These are phyloP conservation scores for Psilocybe cyanescens DNA, from an alignment of 768 basidiomycete genomes.

Conservation along the genomic window DNA sequence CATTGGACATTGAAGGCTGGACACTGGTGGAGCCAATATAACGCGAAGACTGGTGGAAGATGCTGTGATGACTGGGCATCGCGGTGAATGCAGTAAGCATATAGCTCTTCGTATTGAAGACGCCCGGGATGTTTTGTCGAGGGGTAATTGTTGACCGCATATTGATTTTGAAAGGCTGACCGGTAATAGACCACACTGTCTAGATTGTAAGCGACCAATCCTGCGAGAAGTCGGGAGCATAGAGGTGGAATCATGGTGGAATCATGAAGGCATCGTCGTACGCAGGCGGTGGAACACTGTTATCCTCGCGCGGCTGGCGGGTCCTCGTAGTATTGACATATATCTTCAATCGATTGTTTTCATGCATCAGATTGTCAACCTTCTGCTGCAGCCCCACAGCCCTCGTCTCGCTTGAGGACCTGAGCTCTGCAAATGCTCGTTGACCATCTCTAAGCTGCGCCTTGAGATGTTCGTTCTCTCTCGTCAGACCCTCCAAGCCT, in stretches of 20 bases:
- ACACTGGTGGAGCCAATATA: too few species aligned
- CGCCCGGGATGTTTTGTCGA: too few species aligned
- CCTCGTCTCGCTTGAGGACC: constrained; percentile 22
- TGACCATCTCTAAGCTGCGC: constrained; percentile 31
- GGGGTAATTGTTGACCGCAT: too few species aligned
- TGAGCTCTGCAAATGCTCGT: constrained; percentile 21
- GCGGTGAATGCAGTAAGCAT: too few species aligned
- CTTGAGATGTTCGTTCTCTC: constrained; percentile 41
- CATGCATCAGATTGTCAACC: constrained; percentile 28
- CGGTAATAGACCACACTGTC: background rate
- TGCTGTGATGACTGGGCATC: too few species aligned
- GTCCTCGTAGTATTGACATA: constrained; percentile 11
- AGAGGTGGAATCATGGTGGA: constrained; percentile 11
- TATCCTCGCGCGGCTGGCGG: constrained; percentile 21
- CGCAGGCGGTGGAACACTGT: constrained; percentile 35
- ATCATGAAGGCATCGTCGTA: constrained; percentile 33
- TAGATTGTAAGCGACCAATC: background rate
- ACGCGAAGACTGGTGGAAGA: too few species aligned
- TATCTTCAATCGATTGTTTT: constrained; percentile 31
- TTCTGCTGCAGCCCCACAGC: constrained; percentile 29
- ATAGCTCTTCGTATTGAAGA: too few species aligned
- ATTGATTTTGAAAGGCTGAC: too few species aligned
- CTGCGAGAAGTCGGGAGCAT: background rate
- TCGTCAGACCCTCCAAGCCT: constrained; percentile 29
- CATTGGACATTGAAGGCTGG: too few species aligned